Evolutionary conservation across 2,329 filamentous ascomycete species (phyloP), one percentile per base, ranked within the genome.

Genomic region (Epichloe glyceriae): DNA sequence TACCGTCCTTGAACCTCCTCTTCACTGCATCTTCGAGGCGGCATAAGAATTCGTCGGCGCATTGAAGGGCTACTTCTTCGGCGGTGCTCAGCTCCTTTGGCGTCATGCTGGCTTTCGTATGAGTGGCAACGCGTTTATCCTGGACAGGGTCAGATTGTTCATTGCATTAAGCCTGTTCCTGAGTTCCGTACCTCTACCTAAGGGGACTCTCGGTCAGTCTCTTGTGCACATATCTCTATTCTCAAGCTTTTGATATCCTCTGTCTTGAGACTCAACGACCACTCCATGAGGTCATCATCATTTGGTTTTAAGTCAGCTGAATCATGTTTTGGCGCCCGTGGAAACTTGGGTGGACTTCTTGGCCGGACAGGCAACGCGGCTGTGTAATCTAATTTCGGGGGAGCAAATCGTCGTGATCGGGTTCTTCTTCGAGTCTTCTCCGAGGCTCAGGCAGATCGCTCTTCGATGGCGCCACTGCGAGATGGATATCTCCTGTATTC

Each of bases 31-130:
- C n/a, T 34, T 33, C 19, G 12, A 50, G 41, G 7, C 41, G 33
- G 15, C 40, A 11, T 2, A 52, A 38, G 37, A 52, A 49, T 4
- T 52, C 26, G 35, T 49, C 41, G 8, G 46, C 46, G n/a, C 35
- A 12, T 14, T 46, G 42, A 40, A 39, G 33, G 26, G 46, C 19
- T 11, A 38, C 50, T 37, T 52, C 35, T 14, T 49, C 46, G 5
- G 19, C 35, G 10, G 35, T 11, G 19, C 20, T 35, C n/a, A 49
- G 37, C 17, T 40, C 11, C 5, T 33, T 19, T 44, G 40, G 19
- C 17, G 12, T 19, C 17, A 10, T 20, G 10, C 14, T 2, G 40
- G 5, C 38, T 26, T 7, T 20, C 20, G 3, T 2, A 2, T 33
- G 37, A 20, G 5, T 20, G n/a, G 20, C 26, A 22, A n/a, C 35